Conservation (phyloP, 2,329 filamentous ascomycete species). For the Alternaria infectoria region DNA sequence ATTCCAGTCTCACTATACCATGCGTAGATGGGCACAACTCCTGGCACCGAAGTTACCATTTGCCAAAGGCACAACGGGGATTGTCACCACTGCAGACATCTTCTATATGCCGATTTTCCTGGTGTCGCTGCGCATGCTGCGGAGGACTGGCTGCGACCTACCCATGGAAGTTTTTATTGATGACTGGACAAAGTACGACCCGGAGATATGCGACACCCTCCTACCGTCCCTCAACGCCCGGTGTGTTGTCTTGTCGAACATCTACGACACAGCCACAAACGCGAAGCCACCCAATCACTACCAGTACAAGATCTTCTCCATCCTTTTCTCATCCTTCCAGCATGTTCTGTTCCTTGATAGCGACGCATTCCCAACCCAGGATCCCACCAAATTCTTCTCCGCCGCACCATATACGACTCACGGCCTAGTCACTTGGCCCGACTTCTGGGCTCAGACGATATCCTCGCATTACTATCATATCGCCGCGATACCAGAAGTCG, state of each 20-base stretch:
- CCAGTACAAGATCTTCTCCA: slow-evolving; percentile 64
- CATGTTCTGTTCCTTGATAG: slow-evolving; percentile 66
- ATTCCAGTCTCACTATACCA: slow-evolving; percentile 26
- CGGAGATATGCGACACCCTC: slow-evolving; percentile 46
- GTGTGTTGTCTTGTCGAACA: slow-evolving; percentile 45
- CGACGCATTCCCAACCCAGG: slow-evolving; percentile 60
- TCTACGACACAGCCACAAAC: slow-evolving; percentile 15
- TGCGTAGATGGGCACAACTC: slow-evolving; percentile 23
- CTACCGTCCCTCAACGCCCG: slow-evolving; percentile 49
- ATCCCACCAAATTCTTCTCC: slow-evolving; percentile 57
- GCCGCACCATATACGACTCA: slow-evolving; percentile 58
- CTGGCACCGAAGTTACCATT: slow-evolving; percentile 44
- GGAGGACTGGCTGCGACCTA: slow-evolving; percentile 57
- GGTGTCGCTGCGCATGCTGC: slow-evolving; percentile 59
- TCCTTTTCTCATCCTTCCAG: slow-evolving; percentile 65
- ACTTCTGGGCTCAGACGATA: slow-evolving; percentile 57
- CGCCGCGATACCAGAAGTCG: slow-evolving; percentile 42
- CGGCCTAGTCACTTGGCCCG: slow-evolving; percentile 65
- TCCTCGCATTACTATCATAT: slow-evolving; percentile 56
- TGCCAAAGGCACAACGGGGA: slow-evolving; percentile 52
- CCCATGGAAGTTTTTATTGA: slow-evolving; percentile 56
- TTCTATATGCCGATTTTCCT: slow-evolving; percentile 59
- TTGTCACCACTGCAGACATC: slow-evolving; percentile 59
- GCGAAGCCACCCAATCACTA: slow-evolving; percentile 42
- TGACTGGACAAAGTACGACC: slow-evolving; percentile 46